Conservation (phyloP, 306 rosid genomes). For the Lathyrus tuberosus region DNA sequence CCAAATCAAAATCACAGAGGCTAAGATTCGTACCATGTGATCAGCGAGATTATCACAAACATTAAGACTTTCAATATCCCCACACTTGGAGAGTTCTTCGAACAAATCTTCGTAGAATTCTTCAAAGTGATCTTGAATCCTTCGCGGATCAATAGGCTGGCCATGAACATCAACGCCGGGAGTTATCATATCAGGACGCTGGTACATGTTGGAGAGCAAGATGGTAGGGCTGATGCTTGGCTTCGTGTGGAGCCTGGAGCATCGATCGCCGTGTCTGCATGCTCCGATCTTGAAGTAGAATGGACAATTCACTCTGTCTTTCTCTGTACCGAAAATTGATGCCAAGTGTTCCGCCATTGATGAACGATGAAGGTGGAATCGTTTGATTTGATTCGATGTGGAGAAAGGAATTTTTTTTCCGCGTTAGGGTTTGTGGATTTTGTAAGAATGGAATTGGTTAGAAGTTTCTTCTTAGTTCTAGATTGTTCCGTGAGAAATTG, state of each 20-base stretch:
- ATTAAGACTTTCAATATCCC: slow-evolving; percentile 71
- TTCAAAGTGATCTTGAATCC: slow-evolving; percentile 66
- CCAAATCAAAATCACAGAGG: not conserved
- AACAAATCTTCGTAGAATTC: slow-evolving; percentile 78
- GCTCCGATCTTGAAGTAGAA: slow-evolving; percentile 87
- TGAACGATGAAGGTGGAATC: not conserved
- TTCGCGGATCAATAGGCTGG: slow-evolving; percentile 59
- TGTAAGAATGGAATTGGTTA: not conserved
- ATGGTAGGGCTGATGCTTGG: slow-evolving; percentile 75
- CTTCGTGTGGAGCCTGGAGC: slow-evolving; percentile 71
- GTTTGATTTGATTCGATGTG: not conserved
- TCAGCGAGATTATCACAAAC: slow-evolving; percentile 78
- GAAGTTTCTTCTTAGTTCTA: slow-evolving; percentile 30
- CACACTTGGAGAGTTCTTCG: slow-evolving; percentile 65
- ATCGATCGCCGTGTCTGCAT: slow-evolving; percentile 75
- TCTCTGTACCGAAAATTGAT: slow-evolving; percentile 76
- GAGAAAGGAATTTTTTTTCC: not conserved
- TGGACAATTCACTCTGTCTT: slow-evolving; percentile 77
- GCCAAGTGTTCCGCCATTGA: slow-evolving; percentile 78
- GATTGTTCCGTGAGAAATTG: not conserved
- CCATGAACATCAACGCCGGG: slow-evolving; percentile 74
- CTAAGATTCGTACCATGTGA: slow-evolving; percentile 56
- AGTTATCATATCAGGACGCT: slow-evolving; percentile 74
- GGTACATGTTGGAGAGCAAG: slow-evolving; percentile 75
- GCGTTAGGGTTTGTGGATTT: slow-evolving; percentile 36